These are phyloP conservation scores for Spathaspora hagerdaliae DNA, from an alignment of 805 yeast genomes.

Conservation along the genomic window DNA sequence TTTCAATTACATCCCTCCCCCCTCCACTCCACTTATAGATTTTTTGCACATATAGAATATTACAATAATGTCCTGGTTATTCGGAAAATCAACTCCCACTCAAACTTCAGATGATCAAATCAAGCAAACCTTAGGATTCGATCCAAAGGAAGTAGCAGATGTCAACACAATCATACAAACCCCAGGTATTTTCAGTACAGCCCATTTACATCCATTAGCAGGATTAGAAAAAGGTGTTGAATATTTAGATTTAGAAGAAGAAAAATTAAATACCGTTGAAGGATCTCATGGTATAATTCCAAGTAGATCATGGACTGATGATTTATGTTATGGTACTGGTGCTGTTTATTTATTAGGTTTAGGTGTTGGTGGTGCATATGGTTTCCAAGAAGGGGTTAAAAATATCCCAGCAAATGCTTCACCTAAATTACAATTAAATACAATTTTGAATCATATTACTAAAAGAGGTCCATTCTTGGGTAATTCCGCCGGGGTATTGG, in stretches of 20 bases:
- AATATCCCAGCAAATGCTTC: slow-evolving; percentile 74
- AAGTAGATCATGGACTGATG: slow-evolving; percentile 97
- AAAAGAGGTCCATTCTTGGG: slow-evolving; percentile 96
- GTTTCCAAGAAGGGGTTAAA: slow-evolving; percentile 80
- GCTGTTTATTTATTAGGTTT: slow-evolving; percentile 83
- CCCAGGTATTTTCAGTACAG: slow-evolving; percentile 55
- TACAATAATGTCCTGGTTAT: slow-evolving; percentile 44
- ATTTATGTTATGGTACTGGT: slow-evolving; percentile 97
- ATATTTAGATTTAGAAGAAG: slow-evolving; percentile 84
- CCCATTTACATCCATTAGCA: slow-evolving; percentile 78
- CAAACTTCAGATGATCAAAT: slow-evolving; percentile 15
- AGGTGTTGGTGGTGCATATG: slow-evolving; percentile 86
- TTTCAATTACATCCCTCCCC: no score
- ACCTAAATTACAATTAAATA: slow-evolving; percentile 79
- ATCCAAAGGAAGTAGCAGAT: slow-evolving; percentile 59
- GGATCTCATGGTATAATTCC: slow-evolving; percentile 91
- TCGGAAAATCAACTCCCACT: slow-evolving; percentile 28
- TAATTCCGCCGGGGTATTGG: slow-evolving; percentile 91
- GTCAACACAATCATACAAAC: slow-evolving; percentile 59
- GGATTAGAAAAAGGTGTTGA: slow-evolving; percentile 88
- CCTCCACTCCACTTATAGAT: no score
- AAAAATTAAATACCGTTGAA: slow-evolving; percentile 64
- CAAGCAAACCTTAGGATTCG: slow-evolving; percentile 51
- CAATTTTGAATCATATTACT: slow-evolving; percentile 86
- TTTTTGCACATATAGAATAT: not conserved